Evolutionary conservation across 306 rosid species (phyloP), one percentile per base, ranked within the genome.

Genomic region (Cajanus cajan): DNA sequence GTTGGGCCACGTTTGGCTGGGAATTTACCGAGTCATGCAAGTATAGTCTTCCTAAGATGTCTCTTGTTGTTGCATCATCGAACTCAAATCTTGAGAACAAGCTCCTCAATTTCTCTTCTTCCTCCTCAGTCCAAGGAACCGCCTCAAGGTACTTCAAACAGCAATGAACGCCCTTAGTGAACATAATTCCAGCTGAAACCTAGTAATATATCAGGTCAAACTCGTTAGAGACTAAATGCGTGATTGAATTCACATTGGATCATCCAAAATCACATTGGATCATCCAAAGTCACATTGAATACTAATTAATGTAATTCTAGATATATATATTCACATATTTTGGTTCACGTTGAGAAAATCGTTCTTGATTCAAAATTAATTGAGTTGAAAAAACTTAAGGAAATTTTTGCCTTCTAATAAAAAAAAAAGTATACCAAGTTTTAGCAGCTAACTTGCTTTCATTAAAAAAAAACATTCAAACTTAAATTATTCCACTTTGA

Each of bases 71-170:
- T 13, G 66, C 40, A 25, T 59, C 66, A 59, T 59, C 66, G 19
- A 59, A 59, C 19, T 59, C 40, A 59, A 59, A 59, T 59, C 66
- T 59, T 25, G 66, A 6, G 66, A 59, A 59, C 16, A 59, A 9
- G 40, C 66, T 13, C 11, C 40, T 28, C 4, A 59, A 33, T 28
- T 59, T 59, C 66, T 59, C 66, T 28, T 59, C 66, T 59, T 59
- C 66, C 40, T 59, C 66, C 66, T 59, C 66, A 4, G 66, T 59
- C 66, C 66, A 59, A 25, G 66, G 66, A 59, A 59, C 66, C 1
- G 66, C 66, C 66, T 59, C 66, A 28, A 59, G 40, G 66, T 59
- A 59, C 40, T 28, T 59, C 4, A 59, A 59, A 14, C 66, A 59
- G 16, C 66, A 59, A n/a, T 4, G 37, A 28, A 59, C 40, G 66